Evolutionary conservation across 768 basidiomycete species (phyloP).

Genomic region (Lactifluus volemus): DNA sequence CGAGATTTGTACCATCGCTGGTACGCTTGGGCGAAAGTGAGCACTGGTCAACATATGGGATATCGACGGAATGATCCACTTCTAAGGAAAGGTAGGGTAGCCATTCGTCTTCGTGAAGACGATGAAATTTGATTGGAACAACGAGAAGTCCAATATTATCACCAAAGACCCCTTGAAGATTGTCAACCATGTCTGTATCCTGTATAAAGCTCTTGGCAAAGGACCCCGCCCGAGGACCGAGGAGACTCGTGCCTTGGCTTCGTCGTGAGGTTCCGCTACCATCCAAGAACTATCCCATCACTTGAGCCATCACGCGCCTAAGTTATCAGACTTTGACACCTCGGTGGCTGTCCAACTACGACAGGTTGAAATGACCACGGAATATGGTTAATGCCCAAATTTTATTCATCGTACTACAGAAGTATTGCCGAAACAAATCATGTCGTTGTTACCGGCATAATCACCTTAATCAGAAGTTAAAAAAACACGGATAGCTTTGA

Average conservation of each 20-base stretch:
- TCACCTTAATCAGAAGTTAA: not conserved
- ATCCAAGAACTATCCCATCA: not conserved
- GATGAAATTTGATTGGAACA: not conserved
- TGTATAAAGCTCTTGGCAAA: not conserved
- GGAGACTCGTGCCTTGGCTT: not conserved
- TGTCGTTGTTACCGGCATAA: not conserved
- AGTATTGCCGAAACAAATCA: not conserved
- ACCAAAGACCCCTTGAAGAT: not conserved
- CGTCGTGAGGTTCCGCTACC: not conserved
- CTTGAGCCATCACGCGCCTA: not conserved
- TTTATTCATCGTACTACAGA: not conserved
- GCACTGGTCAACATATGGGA: no score
- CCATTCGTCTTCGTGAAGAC: not conserved
- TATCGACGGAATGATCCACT: no score
- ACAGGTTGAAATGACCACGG: not conserved
- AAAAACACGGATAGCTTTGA: not conserved
- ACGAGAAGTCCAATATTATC: not conserved
- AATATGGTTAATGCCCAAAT: not conserved
- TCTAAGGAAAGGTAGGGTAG: not conserved
- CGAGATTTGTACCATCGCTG: no score
- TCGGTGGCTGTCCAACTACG: no score
- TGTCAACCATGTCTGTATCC: not conserved
- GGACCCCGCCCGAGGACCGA: not conserved
- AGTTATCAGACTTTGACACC: not conserved
- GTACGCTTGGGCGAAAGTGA: not conserved